These are phyloP conservation scores for Heliamphora exappendiculata DNA, from an alignment of 148 eudicot species.

Conservation along the genomic window DNA sequence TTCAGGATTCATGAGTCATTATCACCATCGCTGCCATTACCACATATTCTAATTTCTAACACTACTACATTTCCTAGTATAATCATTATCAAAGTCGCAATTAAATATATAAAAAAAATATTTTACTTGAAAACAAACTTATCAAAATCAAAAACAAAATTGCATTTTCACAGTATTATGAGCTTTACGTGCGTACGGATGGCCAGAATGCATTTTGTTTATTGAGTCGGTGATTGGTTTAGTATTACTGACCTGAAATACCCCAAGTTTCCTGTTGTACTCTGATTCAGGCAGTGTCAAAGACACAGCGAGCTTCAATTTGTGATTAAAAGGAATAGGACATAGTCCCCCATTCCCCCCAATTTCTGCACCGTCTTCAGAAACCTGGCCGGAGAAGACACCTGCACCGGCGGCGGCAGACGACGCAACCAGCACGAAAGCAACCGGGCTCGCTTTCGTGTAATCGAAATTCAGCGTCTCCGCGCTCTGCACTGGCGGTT, in stretches of 20 bases:
- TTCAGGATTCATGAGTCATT: too few species aligned
- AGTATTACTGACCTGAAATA: slow-evolving; percentile 63
- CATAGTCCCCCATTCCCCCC: background rate
- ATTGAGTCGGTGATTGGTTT: too few species aligned
- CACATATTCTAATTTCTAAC: too few species aligned
- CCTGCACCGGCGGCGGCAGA: slow-evolving; percentile 4
- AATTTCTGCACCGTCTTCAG: background rate
- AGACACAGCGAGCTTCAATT: slow-evolving; percentile 28
- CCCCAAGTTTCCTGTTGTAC: slow-evolving; percentile 41
- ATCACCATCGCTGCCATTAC: too few species aligned
- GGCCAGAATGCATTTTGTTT: too few species aligned
- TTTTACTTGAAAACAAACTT: too few species aligned
- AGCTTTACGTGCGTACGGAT: too few species aligned
- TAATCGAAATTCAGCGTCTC: slow-evolving; percentile 38
- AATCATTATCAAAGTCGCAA: too few species aligned
- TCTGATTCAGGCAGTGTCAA: slow-evolving; percentile 47
- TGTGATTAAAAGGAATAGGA: slow-evolving; percentile 24
- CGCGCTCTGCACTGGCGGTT: slow-evolving; percentile 28
- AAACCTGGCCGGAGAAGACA: background rate
- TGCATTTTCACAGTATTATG: too few species aligned
- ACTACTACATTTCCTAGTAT: too few species aligned
- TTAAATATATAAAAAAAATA: too few species aligned
- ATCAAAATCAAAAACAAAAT: too few species aligned
- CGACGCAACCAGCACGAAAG: slow-evolving; percentile 32
- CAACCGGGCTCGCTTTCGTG: slow-evolving; percentile 33